These are phyloP conservation scores for Aspergillus ibericus DNA, from an alignment of 2,329 filamentous ascomycete species.

Conservation along the genomic window DNA sequence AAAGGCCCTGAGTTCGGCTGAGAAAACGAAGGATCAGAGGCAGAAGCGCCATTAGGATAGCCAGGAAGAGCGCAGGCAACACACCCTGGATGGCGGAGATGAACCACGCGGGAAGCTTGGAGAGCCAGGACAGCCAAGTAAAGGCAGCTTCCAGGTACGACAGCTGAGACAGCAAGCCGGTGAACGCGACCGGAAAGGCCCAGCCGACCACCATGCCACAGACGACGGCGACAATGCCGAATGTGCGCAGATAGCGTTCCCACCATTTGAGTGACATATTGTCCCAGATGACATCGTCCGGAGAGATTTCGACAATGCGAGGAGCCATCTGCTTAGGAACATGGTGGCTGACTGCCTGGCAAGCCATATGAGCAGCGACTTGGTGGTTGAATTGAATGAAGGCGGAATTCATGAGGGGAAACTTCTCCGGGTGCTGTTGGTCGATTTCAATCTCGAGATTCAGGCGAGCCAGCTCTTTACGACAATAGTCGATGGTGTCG, in stretches of 20 bases:
- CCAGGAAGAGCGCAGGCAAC: constrained; percentile 74
- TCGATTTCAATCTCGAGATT: constrained; percentile 92
- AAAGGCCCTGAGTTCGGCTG: constrained; percentile 71
- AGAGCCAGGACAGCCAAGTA: constrained; percentile 70
- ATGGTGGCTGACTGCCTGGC: constrained; percentile 87
- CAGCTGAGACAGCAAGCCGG: constrained; percentile 77
- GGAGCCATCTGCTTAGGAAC: constrained; percentile 92
- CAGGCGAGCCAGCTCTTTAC: constrained; percentile 78
- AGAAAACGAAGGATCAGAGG: constrained; percentile 76
- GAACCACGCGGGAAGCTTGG: constrained; percentile 59
- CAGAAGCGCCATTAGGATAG: constrained; percentile 74
- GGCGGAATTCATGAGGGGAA: constrained; percentile 89
- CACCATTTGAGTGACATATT: constrained; percentile 97
- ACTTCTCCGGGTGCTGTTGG: constrained; percentile 80
- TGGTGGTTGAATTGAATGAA: constrained; percentile 99
- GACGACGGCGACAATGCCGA: constrained; percentile 65
- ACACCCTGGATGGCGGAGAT: constrained; percentile 79
- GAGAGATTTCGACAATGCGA: constrained; percentile 87
- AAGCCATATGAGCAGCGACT: constrained; percentile 96
- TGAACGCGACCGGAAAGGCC: constrained; percentile 88
- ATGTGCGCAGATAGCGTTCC: constrained; percentile 76
- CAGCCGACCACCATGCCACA: constrained; percentile 79
- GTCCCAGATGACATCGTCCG: constrained; percentile 90
- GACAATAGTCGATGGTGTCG: constrained; percentile 90
- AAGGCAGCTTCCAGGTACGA: constrained; percentile 65